Percentiles rank a stretch among this genome's conserved stretches.
Evolutionary conservation across 2,329 filamentous ascomycete genomes (phyloP).

Genomic region (Botrytis elliptica): DNA sequence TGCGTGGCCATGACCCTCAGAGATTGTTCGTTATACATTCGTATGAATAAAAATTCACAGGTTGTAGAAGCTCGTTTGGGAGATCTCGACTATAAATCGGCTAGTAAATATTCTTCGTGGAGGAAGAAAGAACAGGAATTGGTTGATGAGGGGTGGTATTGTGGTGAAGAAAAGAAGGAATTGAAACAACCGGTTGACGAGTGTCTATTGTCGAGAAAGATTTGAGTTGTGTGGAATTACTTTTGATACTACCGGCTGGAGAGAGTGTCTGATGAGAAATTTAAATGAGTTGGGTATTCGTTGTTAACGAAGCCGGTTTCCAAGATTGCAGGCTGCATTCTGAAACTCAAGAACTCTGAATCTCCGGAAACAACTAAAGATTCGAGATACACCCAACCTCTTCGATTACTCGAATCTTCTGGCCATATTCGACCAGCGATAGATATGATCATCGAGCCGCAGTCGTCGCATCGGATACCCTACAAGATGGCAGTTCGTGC

Average conservation of each 20-base stretch:
- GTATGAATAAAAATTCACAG: slow-evolving; percentile 46
- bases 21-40: slow-evolving; percentile 74
- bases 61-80: slow-evolving; percentile 60
- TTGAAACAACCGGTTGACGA: slow-evolving; percentile 22
- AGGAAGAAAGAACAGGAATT: slow-evolving; percentile 59
- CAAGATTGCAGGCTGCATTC: background rate
- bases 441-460: background rate
- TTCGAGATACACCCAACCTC: background rate
- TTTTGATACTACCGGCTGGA: background rate
- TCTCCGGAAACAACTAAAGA: background rate
- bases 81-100: slow-evolving; percentile 76
- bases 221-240: background rate
- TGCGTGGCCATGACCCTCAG: slow-evolving; percentile 75
- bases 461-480: background rate
- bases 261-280: background rate
- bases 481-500: background rate
- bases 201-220: slow-evolving; percentile 4
- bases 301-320: background rate
- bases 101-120: slow-evolving; percentile 69
- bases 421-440: background rate
- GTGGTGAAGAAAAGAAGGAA: slow-evolving; percentile 39
- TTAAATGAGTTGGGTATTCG: too few species aligned
- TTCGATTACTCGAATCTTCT: background rate
- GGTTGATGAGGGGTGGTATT: slow-evolving; percentile 68
- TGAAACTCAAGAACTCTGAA: background rate